A percentile compares a stretch with the other conserved stretches of the same genome.
Conservation (phyloP, 331 rosid species). For the Quercus lobata region DNA sequence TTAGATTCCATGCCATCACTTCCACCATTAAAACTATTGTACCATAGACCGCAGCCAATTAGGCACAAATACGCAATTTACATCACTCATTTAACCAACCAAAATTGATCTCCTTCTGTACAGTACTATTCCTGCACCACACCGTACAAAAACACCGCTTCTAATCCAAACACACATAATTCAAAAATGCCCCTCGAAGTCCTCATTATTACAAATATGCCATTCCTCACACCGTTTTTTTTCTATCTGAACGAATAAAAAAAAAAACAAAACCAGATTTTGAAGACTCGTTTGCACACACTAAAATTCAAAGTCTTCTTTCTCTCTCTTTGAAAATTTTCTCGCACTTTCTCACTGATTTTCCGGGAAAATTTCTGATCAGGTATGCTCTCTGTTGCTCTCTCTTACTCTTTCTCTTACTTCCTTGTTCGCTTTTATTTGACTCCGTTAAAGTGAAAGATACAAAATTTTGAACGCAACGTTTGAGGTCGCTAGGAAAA, state of each 20-base stretch:
- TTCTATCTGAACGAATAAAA: background rate
- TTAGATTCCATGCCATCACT: background rate
- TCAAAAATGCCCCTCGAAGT: background rate
- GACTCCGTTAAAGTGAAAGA: background rate
- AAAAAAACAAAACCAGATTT: background rate
- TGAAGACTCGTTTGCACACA: background rate
- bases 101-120: background rate
- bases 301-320: background rate
- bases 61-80: background rate
- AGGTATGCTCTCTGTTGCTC: slow-evolving; percentile 13
- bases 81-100: background rate
- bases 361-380: background rate
- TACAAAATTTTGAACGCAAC: background rate
- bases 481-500: background rate
- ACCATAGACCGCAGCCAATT: background rate
- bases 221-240: background rate
- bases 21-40: background rate
- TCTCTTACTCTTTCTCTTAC: background rate
- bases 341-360: background rate
- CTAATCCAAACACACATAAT: no score
- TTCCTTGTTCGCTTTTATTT: slow-evolving; percentile 3
- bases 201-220: slow-evolving; percentile 9
- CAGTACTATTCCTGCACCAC: background rate
- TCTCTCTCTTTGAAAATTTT: background rate
- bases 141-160: background rate